Conservation (phyloP, 164 flowering plant genomes). For the Stephania yunnanensis region DNA sequence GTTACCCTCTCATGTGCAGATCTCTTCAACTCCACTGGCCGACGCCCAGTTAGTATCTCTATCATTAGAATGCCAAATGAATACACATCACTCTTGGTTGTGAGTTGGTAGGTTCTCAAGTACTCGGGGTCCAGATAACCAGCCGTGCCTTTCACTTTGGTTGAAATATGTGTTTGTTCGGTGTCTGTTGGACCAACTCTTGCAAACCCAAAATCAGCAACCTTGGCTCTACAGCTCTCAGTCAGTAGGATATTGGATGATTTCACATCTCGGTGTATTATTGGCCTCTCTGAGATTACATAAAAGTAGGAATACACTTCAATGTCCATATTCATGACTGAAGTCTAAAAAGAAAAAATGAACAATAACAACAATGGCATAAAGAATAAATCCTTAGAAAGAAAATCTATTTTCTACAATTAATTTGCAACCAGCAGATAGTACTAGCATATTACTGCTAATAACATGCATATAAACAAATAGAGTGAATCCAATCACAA, state of each 20-base stretch:
- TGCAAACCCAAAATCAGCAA: constrained; percentile 98
- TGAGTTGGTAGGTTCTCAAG: constrained; percentile 80
- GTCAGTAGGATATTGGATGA: constrained; percentile 94
- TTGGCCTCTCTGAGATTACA: constrained; percentile 63
- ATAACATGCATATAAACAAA: background rate
- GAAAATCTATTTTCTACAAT: background rate
- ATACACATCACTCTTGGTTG: constrained; percentile 88
- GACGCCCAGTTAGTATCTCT: constrained; percentile 82
- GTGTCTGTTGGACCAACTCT: constrained; percentile 62
- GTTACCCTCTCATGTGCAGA: constrained; percentile 63
- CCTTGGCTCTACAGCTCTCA: constrained; percentile 79
- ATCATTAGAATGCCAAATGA: constrained; percentile 83
- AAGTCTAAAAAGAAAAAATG: background rate
- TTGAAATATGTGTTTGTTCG: constrained; percentile 72
- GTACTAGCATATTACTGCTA: background rate
- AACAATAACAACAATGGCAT: background rate
- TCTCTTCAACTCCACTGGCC: constrained; percentile 75
- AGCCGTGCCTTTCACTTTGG: constrained; percentile 91
- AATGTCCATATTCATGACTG: background rate
- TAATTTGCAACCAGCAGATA: background rate
- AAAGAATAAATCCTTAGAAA: background rate
- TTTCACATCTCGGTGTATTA: constrained; percentile 94
- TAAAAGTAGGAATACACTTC: background rate
- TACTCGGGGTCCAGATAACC: constrained; percentile 98
- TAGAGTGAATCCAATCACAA: background rate